Evolutionary conservation across 805 yeast species (phyloP), one percentile per base, ranked within the genome.

Genomic region (Barnettozyma sucrosica): DNA sequence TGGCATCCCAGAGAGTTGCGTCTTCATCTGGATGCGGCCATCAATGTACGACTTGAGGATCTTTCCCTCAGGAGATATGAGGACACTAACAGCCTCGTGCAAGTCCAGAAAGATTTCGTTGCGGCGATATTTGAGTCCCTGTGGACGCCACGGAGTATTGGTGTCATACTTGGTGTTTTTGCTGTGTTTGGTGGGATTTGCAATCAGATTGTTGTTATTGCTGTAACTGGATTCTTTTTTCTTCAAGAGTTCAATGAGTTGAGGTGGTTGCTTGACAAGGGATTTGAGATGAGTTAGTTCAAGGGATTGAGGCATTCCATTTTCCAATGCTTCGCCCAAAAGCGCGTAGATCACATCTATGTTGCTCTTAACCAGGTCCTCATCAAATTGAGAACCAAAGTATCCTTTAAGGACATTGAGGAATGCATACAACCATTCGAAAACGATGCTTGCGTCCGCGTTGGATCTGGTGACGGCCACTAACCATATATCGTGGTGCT

Each of bases 381-480:
- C 88, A 45, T 58, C 57, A 20, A 51, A n/a, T 16, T 50, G 24
- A 2, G 38, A 43, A 5, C 54, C 57, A 44, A 71, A 62, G 52
- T 73, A 75, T 18, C 67, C 67, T 44, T 71, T 66, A 46, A 89
- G 66, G 2, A 88, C 59, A 6, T 68, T 65, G 46, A 79, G 76
- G 21, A 92, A 68, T 49, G 77, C 76, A 66, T 80, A 80, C 20
- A 92, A 67, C 58, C 85, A 87, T 68, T 92, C 97, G 60, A 89
- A 78, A 1, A 90, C 77, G 4, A 80, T 64, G 1, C 89, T 79
- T 30, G 90, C 89, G 62, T 92, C 97, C 33, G 83, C 87, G 61
- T 92, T 93, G 38, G 89, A 83, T 52, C 97, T 76, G 1, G 95
- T 80, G n/a, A 90, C 89, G 0, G 90, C 95, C 10, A 90, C 95